Percentiles rank a stretch among this genome's conserved stretches.
Evolutionary conservation across 129 eudicot genomes (phyloP).

Genomic region (Ambrosia trifida): DNA sequence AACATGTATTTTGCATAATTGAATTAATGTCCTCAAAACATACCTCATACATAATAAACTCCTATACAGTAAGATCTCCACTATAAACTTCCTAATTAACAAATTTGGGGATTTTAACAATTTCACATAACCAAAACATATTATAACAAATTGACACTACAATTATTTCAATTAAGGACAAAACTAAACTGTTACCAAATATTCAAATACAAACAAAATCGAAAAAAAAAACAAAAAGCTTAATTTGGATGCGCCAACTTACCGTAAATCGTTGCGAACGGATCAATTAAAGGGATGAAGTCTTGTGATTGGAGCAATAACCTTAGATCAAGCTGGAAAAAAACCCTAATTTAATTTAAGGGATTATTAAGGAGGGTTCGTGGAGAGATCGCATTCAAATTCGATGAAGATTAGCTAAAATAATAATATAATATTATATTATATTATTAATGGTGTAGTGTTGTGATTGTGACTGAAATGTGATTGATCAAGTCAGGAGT

Average conservation of each 20-base stretch:
- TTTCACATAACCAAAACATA: conserved; percentile 2
- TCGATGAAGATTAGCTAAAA: neutral
- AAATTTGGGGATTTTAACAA: neutral
- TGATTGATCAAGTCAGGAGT: conserved; percentile 33
- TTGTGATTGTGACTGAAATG: conserved; percentile 22
- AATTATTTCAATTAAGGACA: neutral
- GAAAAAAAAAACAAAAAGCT: neutral
- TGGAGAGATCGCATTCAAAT: conserved; percentile 30
- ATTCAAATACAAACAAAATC: conserved; percentile 13
- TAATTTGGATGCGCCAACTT: conserved; percentile 14
- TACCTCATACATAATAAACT: conserved; percentile 8
- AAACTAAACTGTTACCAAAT: conserved; percentile 16
- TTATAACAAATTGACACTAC: neutral
- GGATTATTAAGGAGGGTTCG: conserved; percentile 1
- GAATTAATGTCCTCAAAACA: conserved; percentile 16
- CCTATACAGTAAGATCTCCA: conserved; percentile 18
- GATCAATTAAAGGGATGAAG: conserved; percentile 18
- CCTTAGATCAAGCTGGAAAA: conserved; percentile 25
- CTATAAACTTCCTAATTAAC: conserved; percentile 5
- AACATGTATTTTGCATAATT: conserved; percentile 8
- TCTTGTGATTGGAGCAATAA: conserved; percentile 7
- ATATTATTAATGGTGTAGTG: too few species aligned
- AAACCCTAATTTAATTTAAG: conserved; percentile 14
- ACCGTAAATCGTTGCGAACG: conserved; percentile 17
- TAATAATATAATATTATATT: too few species aligned